phyloP scores from a whole-genome alignment of 2,329 filamentous ascomycete species.

The Zarea fungicola region DNA sequence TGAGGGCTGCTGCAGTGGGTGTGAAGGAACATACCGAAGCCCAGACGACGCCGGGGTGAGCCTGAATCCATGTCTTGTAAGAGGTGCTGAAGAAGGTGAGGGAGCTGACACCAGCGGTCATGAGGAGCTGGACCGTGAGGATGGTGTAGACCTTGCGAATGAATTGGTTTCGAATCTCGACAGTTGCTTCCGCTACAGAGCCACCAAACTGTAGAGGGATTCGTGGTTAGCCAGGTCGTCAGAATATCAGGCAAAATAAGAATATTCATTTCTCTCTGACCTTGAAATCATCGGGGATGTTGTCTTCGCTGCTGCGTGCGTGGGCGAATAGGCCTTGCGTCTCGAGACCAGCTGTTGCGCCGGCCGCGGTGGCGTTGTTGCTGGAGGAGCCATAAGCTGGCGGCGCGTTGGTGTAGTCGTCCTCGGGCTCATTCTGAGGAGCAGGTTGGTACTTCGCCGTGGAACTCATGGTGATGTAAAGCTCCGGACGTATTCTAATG shows the following conservation, averaged over 20 bases:
- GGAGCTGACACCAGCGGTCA: constrained; percentile 73
- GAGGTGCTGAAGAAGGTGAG: constrained; percentile 76
- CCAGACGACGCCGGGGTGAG: constrained; percentile 79
- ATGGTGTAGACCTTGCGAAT: constrained; percentile 97
- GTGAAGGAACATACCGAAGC: constrained; percentile 53
- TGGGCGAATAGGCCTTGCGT: constrained; percentile 58
- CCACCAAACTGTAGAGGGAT: constrained; percentile 66
- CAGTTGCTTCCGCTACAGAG: constrained; percentile 84
- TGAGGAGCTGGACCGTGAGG: constrained; percentile 87
- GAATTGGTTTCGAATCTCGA: constrained; percentile 96
- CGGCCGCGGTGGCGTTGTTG: constrained; percentile 36
- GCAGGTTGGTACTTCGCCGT: constrained; percentile 79
- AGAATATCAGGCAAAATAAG: not conserved
- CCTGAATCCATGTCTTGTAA: constrained; percentile 86
- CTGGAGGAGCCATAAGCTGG: constrained; percentile 69
- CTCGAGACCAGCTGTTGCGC: constrained; percentile 40
- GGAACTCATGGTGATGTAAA: constrained; percentile 63
- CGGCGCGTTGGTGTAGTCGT: constrained; percentile 74
- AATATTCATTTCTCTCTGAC: no score
- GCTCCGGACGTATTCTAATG: not conserved
- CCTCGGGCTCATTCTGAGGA: constrained; percentile 81
- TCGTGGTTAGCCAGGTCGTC: not conserved
- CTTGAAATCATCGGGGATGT: constrained; percentile 96
- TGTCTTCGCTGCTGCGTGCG: constrained; percentile 75
- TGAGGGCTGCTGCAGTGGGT: not conserved